Percentiles rank a stretch among this genome's conserved stretches.
Conservation (phyloP, 2,329 filamentous ascomycete genomes). For the Penicillium sp. region DNA sequence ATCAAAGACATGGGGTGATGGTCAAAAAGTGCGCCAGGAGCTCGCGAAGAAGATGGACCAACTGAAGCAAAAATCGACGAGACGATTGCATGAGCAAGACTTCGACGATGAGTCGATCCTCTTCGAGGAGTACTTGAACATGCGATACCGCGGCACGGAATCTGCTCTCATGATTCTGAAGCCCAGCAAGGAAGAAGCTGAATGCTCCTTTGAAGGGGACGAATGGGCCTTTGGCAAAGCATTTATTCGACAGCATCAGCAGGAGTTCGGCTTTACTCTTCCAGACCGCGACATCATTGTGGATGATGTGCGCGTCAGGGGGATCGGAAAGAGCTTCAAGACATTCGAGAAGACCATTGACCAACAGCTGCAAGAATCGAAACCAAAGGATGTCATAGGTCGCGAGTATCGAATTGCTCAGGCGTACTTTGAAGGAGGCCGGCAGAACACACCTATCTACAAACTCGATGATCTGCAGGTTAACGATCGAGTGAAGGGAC, state of each 20-base stretch:
- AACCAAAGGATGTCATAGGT: slow-evolving; percentile 36
- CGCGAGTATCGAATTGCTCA: slow-evolving; percentile 65
- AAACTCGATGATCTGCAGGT: slow-evolving; percentile 71
- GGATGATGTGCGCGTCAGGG: slow-evolving; percentile 82
- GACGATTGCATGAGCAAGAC: slow-evolving; percentile 70
- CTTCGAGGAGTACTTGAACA: slow-evolving; percentile 91
- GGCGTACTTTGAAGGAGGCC: slow-evolving; percentile 83
- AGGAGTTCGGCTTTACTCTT: slow-evolving; percentile 90
- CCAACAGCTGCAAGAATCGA: slow-evolving; percentile 61
- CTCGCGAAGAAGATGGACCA: slow-evolving; percentile 73
- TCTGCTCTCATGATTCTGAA: slow-evolving; percentile 37
- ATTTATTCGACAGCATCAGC: slow-evolving; percentile 82
- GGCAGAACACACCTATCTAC: slow-evolving; percentile 76
- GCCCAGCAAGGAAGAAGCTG: slow-evolving; percentile 20
- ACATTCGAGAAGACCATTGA: slow-evolving; percentile 63
- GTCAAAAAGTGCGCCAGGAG: slow-evolving; percentile 55
- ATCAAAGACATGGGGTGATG: slow-evolving; percentile 59
- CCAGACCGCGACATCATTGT: slow-evolving; percentile 83
- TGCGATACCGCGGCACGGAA: slow-evolving; percentile 46
- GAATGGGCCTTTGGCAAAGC: slow-evolving; percentile 81
- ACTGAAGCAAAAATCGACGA: slow-evolving; percentile 71
- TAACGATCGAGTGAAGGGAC: slow-evolving; percentile 72
- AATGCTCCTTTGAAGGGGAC: slow-evolving; percentile 58
- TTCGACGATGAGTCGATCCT: slow-evolving; percentile 71
- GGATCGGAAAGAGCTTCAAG: slow-evolving; percentile 84